Conservation (phyloP, 768 basidiomycete species). For the Chiua virens region DNA sequence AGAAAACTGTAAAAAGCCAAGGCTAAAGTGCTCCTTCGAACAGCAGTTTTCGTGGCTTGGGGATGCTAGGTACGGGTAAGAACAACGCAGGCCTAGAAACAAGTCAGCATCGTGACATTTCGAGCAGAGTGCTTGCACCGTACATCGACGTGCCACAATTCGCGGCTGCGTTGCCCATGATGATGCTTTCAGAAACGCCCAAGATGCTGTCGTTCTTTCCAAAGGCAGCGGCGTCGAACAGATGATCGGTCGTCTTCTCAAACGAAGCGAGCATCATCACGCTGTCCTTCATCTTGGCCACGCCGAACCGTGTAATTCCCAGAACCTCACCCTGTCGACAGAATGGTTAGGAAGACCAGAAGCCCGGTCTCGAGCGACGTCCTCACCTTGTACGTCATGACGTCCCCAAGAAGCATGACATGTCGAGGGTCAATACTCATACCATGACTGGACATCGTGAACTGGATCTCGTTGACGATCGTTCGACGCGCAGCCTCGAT, state of each 20-base stretch:
- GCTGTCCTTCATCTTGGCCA: constrained; percentile 99
- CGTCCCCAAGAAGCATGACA: constrained; percentile 96
- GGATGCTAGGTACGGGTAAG: constrained; percentile 31
- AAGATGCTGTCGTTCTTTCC: constrained; percentile 94
- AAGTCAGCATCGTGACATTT: constrained; percentile 2
- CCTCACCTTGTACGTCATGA: constrained; percentile 93
- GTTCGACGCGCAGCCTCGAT: constrained; percentile 95
- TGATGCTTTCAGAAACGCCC: constrained; percentile 98
- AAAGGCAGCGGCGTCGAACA: constrained; percentile 96
- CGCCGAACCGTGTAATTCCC: constrained; percentile 98
- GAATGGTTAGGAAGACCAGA: neutral
- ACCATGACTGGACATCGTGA: constrained; percentile 95
- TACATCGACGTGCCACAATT: constrained; percentile 95
- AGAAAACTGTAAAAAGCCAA: too few species aligned
- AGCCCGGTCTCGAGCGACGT: neutral
- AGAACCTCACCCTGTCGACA: constrained; percentile 82
- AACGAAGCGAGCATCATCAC: constrained; percentile 99
- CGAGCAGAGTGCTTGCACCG: constrained; percentile 23
- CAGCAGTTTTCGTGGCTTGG: constrained; percentile 35
- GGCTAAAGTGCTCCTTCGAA: constrained; percentile 35
- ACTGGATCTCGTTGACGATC: constrained; percentile 96
- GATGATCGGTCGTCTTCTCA: constrained; percentile 98
- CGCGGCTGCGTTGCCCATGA: constrained; percentile 96
- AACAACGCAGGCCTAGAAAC: constrained; percentile 36
- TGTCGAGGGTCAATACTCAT: constrained; percentile 99